Evolutionary conservation across 31 red algal species (phyloP), one percentile per base, ranked within the genome.

Genomic region (Porphyra umbilicalis): DNA sequence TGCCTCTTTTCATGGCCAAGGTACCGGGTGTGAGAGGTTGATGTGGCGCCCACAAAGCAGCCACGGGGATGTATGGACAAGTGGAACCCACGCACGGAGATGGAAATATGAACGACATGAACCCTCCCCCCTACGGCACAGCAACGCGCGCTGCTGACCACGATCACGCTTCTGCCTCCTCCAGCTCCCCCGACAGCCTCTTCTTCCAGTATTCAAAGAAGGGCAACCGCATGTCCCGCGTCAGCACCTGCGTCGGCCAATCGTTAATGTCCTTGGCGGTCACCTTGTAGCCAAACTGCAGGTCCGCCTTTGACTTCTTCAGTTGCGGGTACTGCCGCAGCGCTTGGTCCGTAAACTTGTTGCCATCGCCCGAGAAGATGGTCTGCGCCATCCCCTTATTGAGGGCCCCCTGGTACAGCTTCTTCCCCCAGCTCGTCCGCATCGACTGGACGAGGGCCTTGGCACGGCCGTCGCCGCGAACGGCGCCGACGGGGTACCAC

Each of bases 321-420:
- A 98, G 75, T 40, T 92, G 88, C 85, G 96, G 92, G 77, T 93
- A 94, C 88, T 90, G 85, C 33, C 92, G 86, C 35, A 98, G 75
- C 18, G 93, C 93, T 35, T 76, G 87, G 35, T 89, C 84, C n/a
- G 88, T 37, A 77, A 90, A 90, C 32, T 85, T 83, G 14, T 85
- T 77, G 20, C 79, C 86, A 32, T 95, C 89, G 82, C 89, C 90
- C 13, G 91, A 85, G 79, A 93, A 98, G 6, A 98, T 83, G 9
- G 96, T 91, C 36, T 91, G 89, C 25, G 96, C 96, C 57, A 98
- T 92, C 16, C 96, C 96, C 76, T 90, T 94, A 85, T 98, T 91
- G 37, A 98, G 80, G 0, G 96, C 88, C 20, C 90, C 91, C 79
- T 83, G 86, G 83, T 98, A 98, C 85, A 98, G 89, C 36, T 78